Evolutionary conservation across 208 protist species (phyloP).

Genomic region (Trypanosoma scelopori): DNA sequence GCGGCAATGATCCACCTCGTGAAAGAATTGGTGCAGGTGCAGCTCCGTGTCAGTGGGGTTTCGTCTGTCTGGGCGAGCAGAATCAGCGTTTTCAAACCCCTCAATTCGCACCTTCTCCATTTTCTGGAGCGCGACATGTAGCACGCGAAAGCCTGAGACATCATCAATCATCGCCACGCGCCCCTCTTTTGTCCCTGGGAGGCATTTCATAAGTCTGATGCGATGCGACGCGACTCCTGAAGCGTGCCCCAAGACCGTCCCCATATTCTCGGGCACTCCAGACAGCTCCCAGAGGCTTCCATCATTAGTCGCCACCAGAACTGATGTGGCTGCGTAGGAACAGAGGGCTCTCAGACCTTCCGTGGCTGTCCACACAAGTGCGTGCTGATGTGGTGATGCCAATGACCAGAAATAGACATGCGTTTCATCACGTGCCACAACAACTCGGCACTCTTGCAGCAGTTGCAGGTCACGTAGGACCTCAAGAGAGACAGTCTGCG

Average conservation of each 20-base stretch:
- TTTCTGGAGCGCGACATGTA: conserved; percentile 32
- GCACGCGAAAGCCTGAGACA: conserved; percentile 55
- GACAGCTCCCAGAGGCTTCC: conserved; percentile 48
- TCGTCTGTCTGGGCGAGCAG: not conserved
- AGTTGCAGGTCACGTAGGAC: conserved; percentile 49
- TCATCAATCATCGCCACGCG: conserved; percentile 58
- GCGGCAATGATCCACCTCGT: conserved; percentile 30
- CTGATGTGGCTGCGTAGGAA: conserved; percentile 37
- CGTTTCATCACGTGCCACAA: conserved; percentile 40
- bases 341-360: conserved; percentile 55
- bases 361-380: conserved; percentile 8
- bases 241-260: conserved; percentile 23
- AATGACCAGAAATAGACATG: conserved; percentile 73
- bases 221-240: conserved; percentile 8
- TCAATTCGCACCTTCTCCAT: conserved; percentile 15
- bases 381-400: conserved; percentile 15
- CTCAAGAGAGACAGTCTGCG: conserved; percentile 47
- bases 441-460: conserved; percentile 28
- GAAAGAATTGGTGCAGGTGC: conserved; percentile 45
- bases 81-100: conserved; percentile 21
- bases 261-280: conserved; percentile 8
- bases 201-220: conserved; percentile 40
- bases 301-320: conserved; percentile 49
- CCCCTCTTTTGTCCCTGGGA: conserved; percentile 33
- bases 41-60: not conserved